Evolutionary conservation across 1,284 basidiomycete species (phyloP), one percentile per base, ranked within the genome.

Genomic region (Cryptococcus sp.): DNA sequence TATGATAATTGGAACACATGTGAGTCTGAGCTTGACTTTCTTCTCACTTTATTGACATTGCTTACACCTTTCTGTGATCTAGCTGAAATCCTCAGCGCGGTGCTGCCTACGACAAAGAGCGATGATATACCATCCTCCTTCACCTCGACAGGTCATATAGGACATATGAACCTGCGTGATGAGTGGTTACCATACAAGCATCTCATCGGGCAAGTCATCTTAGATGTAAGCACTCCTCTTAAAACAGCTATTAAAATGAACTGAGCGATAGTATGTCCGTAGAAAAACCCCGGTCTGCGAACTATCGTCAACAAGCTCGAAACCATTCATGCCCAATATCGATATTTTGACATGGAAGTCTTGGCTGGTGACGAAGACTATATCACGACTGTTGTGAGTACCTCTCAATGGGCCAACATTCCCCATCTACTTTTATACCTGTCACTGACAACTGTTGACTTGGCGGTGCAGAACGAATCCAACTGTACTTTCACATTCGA

Each of bases 261-360:
- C 55, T 58, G 38, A 46, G 22, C 25, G 10, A 16, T 22, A 19
- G 3, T 38, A 19, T 25, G 23, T 23, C 2, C 2, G 29, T 66
- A 95, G 93, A 96, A 96, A 88, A 90, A 90, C 66, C 81, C 83
- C 17, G 79, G 79, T 8, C 83, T 96, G 46, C 84, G 83, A 62
- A 99, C 95, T 0, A 93, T 99, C 1, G 93, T 99, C 46, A 98
- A 99, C 82, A 99, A 99, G 76, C 80, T 97, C 20, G 86, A 96
- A 69, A 85, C 79, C 20, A 98, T 98, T 63, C 87, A 93, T 70
- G 86, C 83, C 22, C 82, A 89, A 72, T 99, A 93, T 77, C 87
- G 96, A 20, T 89, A 93, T 63, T 99, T 99, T 77, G 84, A 90
- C 67, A 99, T 99, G 96, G 96, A 99, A 72, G 83, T 98, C 2